These are phyloP conservation scores for Globisporangium lucens DNA, from an alignment of 352 stramenopile species.

Conservation along the genomic window DNA sequence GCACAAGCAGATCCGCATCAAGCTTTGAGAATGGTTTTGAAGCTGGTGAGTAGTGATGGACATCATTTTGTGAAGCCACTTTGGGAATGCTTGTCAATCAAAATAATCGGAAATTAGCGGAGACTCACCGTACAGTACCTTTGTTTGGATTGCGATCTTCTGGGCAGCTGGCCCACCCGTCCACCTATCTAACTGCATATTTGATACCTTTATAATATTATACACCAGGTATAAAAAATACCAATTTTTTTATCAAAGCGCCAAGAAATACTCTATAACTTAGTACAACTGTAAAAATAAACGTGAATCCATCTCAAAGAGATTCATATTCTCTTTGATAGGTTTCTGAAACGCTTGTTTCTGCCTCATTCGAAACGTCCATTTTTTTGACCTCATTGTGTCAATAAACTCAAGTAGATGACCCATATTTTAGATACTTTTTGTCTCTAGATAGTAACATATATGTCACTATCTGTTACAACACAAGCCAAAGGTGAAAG, in stretches of 20 bases:
- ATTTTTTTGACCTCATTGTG: neutral
- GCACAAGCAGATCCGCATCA: conserved; percentile 55
- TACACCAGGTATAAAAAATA: neutral
- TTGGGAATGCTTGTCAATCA: conserved; percentile 7
- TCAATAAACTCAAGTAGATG: too few relatives aligned
- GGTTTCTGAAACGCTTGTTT: conserved; percentile 3
- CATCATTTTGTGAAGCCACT: conserved; percentile 9
- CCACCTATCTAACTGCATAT: neutral
- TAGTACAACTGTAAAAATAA: neutral
- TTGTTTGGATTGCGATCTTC: conserved; percentile 10
- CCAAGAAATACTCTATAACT: neutral
- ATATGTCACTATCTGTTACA: too few relatives aligned
- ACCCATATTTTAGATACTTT: too few relatives aligned
- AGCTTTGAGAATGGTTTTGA: conserved; percentile 35
- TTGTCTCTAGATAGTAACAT: too few relatives aligned
- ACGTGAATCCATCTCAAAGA: conserved; percentile 3
- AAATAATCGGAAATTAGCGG: neutral
- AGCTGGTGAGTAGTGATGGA: too few relatives aligned
- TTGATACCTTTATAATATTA: neutral
- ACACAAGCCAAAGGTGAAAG: too few relatives aligned
- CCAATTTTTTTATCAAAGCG: neutral
- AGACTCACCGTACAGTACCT: neutral
- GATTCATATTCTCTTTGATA: neutral
- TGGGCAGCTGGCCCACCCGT: neutral
- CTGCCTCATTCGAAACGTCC: neutral